These are phyloP conservation scores for Cladosporium sp. DNA, from an alignment of 2,329 filamentous ascomycete species.

Conservation along the genomic window DNA sequence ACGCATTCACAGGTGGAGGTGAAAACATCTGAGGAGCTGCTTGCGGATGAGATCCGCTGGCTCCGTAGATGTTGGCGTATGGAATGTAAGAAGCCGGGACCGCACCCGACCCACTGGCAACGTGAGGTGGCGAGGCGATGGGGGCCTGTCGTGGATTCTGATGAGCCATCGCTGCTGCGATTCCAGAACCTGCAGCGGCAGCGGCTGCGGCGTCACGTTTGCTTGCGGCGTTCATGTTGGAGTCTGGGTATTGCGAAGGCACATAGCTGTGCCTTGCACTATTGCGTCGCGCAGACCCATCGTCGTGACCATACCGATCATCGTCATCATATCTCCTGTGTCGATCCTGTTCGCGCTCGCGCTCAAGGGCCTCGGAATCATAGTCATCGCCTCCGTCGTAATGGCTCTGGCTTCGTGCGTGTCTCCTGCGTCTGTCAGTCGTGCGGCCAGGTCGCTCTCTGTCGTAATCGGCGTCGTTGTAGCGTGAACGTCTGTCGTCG, in stretches of 20 bases:
- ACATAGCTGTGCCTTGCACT: neutral
- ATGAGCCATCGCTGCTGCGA: constrained; percentile 14
- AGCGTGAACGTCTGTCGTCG: constrained; percentile 19
- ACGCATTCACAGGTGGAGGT: constrained; percentile 18
- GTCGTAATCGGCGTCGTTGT: constrained; percentile 19
- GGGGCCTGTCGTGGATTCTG: neutral
- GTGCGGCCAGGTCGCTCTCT: constrained; percentile 13
- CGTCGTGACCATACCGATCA: constrained; percentile 22
- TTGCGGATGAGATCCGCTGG: neutral
- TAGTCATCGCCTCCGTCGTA: constrained; percentile 26
- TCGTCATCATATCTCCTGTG: constrained; percentile 15
- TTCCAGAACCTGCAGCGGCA: constrained; percentile 19
- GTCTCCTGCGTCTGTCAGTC: constrained; percentile 4
- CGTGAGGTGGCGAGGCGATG: neutral
- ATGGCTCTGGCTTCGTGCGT: constrained; percentile 12
- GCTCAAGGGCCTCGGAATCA: neutral
- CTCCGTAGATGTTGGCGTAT: constrained; percentile 32
- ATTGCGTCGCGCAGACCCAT: constrained; percentile 14
- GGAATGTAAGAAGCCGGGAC: constrained; percentile 27
- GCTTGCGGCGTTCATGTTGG: constrained; percentile 5
- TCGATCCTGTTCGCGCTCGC: constrained; percentile 3
- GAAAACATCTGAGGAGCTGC: constrained; percentile 1
- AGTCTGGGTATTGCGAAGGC: neutral
- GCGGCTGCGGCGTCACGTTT: constrained; percentile 11
- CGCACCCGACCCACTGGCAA: neutral